Conservation (phyloP, 441 rosid genomes). For the Metrosideros polymorpha region DNA sequence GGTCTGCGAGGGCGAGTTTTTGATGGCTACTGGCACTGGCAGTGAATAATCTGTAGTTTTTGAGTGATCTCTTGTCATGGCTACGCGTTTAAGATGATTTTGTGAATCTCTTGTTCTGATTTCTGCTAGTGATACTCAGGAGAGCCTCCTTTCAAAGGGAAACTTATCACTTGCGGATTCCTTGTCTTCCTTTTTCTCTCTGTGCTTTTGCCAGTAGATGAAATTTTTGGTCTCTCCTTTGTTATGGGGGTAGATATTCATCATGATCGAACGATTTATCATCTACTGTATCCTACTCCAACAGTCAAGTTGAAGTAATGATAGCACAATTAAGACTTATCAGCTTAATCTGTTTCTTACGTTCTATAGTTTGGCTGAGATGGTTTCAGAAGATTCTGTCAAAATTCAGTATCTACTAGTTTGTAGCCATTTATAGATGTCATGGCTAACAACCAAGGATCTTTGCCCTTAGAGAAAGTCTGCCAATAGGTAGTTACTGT, state of each 20-base stretch:
- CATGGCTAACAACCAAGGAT: background rate
- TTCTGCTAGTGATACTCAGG: background rate
- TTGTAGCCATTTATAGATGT: background rate
- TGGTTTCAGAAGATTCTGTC: background rate
- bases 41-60: conserved; percentile 9
- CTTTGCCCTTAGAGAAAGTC: background rate
- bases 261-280: background rate
- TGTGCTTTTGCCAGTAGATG: background rate
- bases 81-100: background rate
- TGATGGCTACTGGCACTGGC: conserved; percentile 54
- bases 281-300: background rate
- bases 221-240: background rate
- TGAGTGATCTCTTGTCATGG: background rate
- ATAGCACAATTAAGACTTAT: background rate
- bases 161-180: background rate
- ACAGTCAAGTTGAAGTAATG: background rate
- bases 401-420: background rate
- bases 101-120: background rate
- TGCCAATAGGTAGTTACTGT: background rate
- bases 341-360: background rate
- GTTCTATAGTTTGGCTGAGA: background rate
- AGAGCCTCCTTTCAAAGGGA: background rate
- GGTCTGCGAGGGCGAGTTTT: conserved; percentile 78
- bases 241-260: background rate
- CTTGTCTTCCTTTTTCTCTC: background rate